phyloP scores from a whole-genome alignment of 2,329 filamentous ascomycete species.

The Penicillium sp. region DNA sequence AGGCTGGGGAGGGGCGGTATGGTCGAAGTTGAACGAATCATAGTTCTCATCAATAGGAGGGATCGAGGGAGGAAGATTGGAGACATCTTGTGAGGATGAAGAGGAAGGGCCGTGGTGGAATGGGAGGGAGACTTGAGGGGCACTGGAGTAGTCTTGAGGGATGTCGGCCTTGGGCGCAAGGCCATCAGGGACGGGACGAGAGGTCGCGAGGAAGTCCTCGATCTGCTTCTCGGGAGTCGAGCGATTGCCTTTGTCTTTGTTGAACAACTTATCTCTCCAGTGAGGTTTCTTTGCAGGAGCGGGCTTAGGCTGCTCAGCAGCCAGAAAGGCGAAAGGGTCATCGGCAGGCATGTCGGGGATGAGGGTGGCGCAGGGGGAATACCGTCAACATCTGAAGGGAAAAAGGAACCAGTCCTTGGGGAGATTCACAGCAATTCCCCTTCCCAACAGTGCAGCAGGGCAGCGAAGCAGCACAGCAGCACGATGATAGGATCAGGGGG shows the following conservation, averaged over 20 bases:
- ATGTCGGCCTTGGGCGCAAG: slow-evolving; percentile 15
- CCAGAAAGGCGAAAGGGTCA: slow-evolving; percentile 42
- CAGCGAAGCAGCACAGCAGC: neutral
- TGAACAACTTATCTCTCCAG: slow-evolving; percentile 58
- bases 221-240: slow-evolving; percentile 52
- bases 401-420: slow-evolving; percentile 19
- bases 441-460: too few species aligned
- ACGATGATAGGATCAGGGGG: too few species aligned
- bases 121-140: slow-evolving; percentile 14
- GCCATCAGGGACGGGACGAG: slow-evolving; percentile 50
- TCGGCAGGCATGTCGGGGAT: slow-evolving; percentile 37
- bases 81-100: slow-evolving; percentile 35
- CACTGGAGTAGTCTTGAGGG: slow-evolving; percentile 6
- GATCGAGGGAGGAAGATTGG: slow-evolving; percentile 9
- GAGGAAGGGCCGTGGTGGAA: slow-evolving; percentile 27
- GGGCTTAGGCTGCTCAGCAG: slow-evolving; percentile 38
- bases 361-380: neutral
- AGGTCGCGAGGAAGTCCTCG: slow-evolving; percentile 62
- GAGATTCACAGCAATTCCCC: too few species aligned
- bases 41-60: slow-evolving; percentile 21
- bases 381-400: slow-evolving; percentile 9
- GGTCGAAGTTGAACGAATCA: slow-evolving; percentile 21
- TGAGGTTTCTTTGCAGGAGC: slow-evolving; percentile 34
- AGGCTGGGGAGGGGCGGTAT: slow-evolving; percentile 1
- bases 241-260: slow-evolving; percentile 43